Percentiles rank a stretch among this genome's conserved stretches.
These are phyloP conservation scores for Nakazawaea molendinolei DNA, from an alignment of 805 yeast species.

Conservation along the genomic window DNA sequence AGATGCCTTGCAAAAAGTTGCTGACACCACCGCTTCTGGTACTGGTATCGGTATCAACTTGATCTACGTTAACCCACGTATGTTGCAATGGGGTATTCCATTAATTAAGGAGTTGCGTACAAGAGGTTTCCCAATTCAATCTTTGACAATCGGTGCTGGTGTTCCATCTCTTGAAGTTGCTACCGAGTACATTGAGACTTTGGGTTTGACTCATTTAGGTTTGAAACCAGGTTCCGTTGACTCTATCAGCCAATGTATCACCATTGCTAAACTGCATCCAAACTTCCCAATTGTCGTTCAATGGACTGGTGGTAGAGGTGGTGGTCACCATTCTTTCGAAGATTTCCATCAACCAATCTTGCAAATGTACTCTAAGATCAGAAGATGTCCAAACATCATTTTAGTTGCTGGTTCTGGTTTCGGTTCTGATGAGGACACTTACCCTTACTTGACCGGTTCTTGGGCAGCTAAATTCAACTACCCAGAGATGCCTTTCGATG, in stretches of 20 bases:
- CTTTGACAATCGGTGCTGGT: conserved; percentile 98
- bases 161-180: conserved; percentile 98
- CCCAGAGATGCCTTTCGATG: conserved; percentile 99
- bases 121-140: conserved; percentile 92
- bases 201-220: conserved; percentile 90
- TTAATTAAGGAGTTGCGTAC: conserved; percentile 82
- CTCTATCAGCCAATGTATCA: conserved; percentile 76
- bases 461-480: conserved; percentile 86
- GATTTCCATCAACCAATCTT: conserved; percentile 97
- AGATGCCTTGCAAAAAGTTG: conserved; percentile 68
- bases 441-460: conserved; percentile 94
- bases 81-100: conserved; percentile 99
- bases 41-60: conserved; percentile 87
- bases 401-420: conserved; percentile 98
- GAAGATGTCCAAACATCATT: conserved; percentile 84
- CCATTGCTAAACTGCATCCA: conserved; percentile 94
- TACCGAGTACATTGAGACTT: conserved; percentile 85
- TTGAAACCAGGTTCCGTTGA: conserved; percentile 98
- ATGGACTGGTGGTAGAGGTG: conserved; percentile 99
- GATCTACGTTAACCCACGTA: conserved; percentile 93
- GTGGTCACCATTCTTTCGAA: conserved; percentile 99
- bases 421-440: conserved; percentile 94
- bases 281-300: conserved; percentile 93
- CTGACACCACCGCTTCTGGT: conserved; percentile 69
- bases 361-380: conserved; percentile 91